phyloP scores from a whole-genome alignment of 2,329 filamentous ascomycete species.

The Cylindrodendrum hubeiense region DNA sequence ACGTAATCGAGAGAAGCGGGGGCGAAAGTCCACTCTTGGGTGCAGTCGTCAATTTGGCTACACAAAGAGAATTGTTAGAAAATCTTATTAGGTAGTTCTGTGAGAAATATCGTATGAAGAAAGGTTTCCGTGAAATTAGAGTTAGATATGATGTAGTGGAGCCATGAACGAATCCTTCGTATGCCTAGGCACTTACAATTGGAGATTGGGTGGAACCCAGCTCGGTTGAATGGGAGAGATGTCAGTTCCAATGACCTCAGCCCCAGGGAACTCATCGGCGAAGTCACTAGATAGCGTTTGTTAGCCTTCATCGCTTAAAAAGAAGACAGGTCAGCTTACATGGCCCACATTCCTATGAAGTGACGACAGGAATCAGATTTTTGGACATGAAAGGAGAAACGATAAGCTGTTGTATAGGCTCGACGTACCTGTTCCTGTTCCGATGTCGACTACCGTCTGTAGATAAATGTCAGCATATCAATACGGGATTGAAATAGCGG shows the following conservation, averaged over 20 bases:
- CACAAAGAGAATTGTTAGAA: background rate
- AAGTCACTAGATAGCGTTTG: slow-evolving; percentile 1
- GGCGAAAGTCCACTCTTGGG: slow-evolving; percentile 13
- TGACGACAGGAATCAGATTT: background rate
- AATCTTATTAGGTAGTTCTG: background rate
- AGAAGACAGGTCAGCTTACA: background rate
- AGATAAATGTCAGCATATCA: accelerated
- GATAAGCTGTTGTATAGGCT: background rate
- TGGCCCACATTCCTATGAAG: slow-evolving; percentile 8
- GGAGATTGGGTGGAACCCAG: slow-evolving; percentile 12
- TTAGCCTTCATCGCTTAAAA: background rate
- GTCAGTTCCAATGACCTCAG: slow-evolving; percentile 13
- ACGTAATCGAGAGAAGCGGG: slow-evolving; percentile 14
- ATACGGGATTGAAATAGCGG: accelerated
- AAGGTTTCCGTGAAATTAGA: background rate
- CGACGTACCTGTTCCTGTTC: slow-evolving; percentile 30
- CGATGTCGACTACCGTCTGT: slow-evolving; percentile 30
- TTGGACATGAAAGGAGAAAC: background rate
- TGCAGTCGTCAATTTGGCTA: slow-evolving; percentile 24
- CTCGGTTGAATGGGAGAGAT: slow-evolving; percentile 12
- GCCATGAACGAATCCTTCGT: background rate
- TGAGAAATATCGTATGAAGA: background rate
- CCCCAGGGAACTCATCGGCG: slow-evolving; percentile 10
- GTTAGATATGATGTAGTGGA: background rate
- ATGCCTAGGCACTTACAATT: slow-evolving; percentile 2